Evolutionary conservation across 176 grass and related monocot species (phyloP).

Genomic region (Oryza glumipatula): DNA sequence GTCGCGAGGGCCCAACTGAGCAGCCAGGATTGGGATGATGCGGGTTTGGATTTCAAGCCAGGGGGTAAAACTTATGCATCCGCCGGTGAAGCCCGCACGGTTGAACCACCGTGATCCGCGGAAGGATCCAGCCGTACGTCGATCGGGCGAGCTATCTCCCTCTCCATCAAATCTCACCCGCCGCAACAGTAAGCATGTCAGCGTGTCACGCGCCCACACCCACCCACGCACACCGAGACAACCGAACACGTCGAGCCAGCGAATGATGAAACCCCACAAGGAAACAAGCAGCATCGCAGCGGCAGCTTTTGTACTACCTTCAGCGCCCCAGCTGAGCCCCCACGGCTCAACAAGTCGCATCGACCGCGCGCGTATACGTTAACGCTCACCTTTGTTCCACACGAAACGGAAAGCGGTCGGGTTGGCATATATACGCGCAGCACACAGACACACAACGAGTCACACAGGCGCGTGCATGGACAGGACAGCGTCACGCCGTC

Average conservation of each 20-base stretch:
- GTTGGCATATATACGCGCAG: not conserved
- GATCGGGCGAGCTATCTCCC: not conserved
- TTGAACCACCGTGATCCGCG: not conserved
- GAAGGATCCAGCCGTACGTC: constrained; percentile 28
- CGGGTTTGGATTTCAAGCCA: too few relatives aligned
- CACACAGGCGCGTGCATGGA: not conserved
- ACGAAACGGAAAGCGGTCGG: constrained; percentile 20
- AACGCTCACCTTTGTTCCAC: constrained; percentile 6
- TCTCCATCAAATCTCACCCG: not conserved
- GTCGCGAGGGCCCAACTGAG: too few relatives aligned
- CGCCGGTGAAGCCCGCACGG: not conserved
- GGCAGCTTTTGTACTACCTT: constrained; percentile 11
- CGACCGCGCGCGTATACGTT: not conserved
- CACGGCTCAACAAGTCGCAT: not conserved
- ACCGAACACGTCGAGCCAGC: constrained; percentile 7
- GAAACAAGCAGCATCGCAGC: constrained; percentile 3
- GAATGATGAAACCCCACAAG: not conserved
- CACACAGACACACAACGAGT: not conserved
- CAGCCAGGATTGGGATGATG: too few relatives aligned
- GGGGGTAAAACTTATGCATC: not conserved
- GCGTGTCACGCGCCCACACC: not conserved
- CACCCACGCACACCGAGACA: not conserved
- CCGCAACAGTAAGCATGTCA: constrained; percentile 2
- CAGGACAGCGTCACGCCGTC: constrained; percentile 1
- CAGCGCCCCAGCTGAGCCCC: not conserved